phyloP scores from a whole-genome alignment of 2,329 filamentous ascomycete species.

The Colletotrichum agaves region DNA sequence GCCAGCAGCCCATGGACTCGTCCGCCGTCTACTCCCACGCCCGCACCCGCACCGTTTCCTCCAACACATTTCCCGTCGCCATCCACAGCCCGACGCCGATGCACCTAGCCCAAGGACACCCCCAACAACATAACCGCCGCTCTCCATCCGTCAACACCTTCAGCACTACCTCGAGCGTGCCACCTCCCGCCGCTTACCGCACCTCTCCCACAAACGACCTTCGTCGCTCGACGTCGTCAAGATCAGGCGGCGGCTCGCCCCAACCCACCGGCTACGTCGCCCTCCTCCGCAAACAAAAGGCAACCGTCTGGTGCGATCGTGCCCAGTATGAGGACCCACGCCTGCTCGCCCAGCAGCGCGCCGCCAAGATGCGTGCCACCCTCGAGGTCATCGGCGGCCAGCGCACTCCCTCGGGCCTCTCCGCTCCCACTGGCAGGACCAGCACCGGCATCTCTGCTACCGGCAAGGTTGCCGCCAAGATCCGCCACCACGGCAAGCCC shows the following conservation, averaged over 20 bases:
- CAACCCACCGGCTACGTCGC: constrained; percentile 87
- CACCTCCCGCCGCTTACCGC: constrained; percentile 66
- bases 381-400: constrained; percentile 80
- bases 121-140: constrained; percentile 58
- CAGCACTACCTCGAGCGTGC: constrained; percentile 77
- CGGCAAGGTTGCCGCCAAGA: constrained; percentile 82
- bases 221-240: constrained; percentile 83
- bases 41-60: constrained; percentile 66
- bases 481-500: constrained; percentile 85
- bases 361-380: constrained; percentile 86
- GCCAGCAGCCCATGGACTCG: constrained; percentile 38
- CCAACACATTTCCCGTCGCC: constrained; percentile 59
- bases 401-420: constrained; percentile 57
- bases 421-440: constrained; percentile 60
- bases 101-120: constrained; percentile 49
- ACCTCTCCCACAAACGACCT: constrained; percentile 67
- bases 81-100: constrained; percentile 45
- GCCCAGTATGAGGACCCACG: constrained; percentile 92
- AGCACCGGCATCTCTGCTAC: constrained; percentile 71
- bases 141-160: constrained; percentile 75
- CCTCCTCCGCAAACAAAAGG: constrained; percentile 95
- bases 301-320: constrained; percentile 97
- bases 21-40: constrained; percentile 61
- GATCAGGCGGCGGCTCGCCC: constrained; percentile 66
- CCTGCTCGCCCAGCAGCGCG: constrained; percentile 82